Evolutionary conservation across 139 green algal species (phyloP).

Genomic region (Closterium sp.): DNA sequence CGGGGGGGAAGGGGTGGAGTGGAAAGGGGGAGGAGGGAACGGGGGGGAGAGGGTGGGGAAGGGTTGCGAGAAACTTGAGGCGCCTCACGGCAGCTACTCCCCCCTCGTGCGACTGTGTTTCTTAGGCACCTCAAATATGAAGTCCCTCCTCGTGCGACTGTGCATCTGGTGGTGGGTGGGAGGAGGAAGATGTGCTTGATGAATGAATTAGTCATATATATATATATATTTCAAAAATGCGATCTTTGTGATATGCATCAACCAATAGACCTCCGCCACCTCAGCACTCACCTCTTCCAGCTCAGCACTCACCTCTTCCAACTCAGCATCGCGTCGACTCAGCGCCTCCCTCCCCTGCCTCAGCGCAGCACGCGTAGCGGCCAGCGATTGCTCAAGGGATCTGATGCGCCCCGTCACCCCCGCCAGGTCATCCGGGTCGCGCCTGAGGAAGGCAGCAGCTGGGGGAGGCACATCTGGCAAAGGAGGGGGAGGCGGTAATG

Average conservation of each 20-base stretch:
- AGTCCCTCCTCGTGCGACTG: too few relatives aligned
- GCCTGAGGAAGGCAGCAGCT: not conserved
- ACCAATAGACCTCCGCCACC: too few relatives aligned
- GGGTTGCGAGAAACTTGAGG: too few relatives aligned
- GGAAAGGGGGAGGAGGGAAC: not conserved
- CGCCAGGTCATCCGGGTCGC: not conserved
- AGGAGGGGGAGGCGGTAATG: not conserved
- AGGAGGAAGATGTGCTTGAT: too few relatives aligned
- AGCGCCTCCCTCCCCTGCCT: not conserved
- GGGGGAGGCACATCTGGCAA: not conserved
- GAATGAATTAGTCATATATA: too few relatives aligned
- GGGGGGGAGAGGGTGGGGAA: not conserved
- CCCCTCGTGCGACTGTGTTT: too few relatives aligned
- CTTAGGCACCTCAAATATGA: too few relatives aligned
- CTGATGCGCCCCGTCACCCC: conserved; percentile 6
- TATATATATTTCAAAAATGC: too few relatives aligned
- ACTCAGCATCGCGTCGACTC: not conserved
- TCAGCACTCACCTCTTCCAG: not conserved
- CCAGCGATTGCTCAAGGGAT: conserved; percentile 7
- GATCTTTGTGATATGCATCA: too few relatives aligned
- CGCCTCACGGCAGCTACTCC: too few relatives aligned
- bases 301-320: not conserved
- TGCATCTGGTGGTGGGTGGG: too few relatives aligned
- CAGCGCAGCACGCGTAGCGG: conserved; percentile 20
- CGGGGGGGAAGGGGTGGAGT: not conserved